Evolutionary conservation across 352 stramenopile genomes (phyloP), one percentile per base, ranked within the genome.

Genomic region (Phytophthora sansomeana): DNA sequence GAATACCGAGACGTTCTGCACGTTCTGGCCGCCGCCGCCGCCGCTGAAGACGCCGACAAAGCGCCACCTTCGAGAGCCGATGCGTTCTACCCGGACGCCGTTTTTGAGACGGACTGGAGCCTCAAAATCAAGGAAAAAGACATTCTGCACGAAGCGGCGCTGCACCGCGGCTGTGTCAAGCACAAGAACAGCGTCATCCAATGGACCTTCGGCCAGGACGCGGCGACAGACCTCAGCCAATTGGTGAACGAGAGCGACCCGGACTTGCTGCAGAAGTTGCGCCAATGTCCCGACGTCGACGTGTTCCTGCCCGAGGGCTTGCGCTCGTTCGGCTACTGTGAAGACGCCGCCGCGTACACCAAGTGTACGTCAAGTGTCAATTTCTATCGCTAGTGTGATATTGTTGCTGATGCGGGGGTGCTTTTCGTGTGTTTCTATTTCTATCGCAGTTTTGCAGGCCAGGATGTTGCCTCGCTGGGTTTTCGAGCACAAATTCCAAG

Each of bases 261-360:
- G 2, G 24, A 74, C n/a, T 50, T 91, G 32, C 52, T 87, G 43
- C 52, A 85, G 16, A 77, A 74, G 43, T 58, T 91, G 33, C 64
- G 71, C n/a, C 55, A 77, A 28, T 88, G 78, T 32, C 57, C 69
- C 0, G 75, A 82, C 46, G 67, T 90, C 19, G 79, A 89, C 44
- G 55, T 91, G 19, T 87, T 86, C 66, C 53, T 87, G 6, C 77
- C 83, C 3, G 42, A 50, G 30, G 69, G 63, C 10, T 63, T 89
- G 42, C 73, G 81, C 19, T 67, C 49, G 17, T 72, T 82, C 51
- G 80, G 80, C 21, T 90, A 92, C 63, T 89, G 83, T 69, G 83
- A 92, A 66, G 83, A 92, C 54, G 70, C 71, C 1, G 69, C 72
- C 14, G 80, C 62, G 6, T 92, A 90, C 59, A 66, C 77, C 24